Evolutionary conservation across 306 rosid species (phyloP).

Genomic region (Styphnolobium japonicum): DNA sequence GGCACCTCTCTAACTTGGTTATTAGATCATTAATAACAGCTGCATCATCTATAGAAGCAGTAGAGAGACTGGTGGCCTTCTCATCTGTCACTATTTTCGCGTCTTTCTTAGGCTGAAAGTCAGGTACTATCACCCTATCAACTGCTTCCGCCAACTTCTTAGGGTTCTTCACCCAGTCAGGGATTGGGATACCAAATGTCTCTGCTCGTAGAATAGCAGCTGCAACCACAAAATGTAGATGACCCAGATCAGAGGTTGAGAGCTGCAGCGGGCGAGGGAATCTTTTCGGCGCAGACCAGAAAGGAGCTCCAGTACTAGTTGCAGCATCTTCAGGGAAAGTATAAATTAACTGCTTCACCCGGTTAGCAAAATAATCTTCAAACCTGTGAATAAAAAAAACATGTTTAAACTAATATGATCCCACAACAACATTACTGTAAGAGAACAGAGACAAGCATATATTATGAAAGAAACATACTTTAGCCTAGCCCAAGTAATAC

Average conservation of each 20-base stretch:
- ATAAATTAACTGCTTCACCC: slow-evolving; percentile 81
- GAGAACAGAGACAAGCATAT: not conserved
- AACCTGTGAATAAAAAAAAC: slow-evolving; percentile 49
- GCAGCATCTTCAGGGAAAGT: slow-evolving; percentile 87
- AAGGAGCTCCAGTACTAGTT: slow-evolving; percentile 80
- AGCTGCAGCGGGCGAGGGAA: slow-evolving; percentile 77
- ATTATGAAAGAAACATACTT: slow-evolving; percentile 43
- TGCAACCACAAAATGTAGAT: slow-evolving; percentile 61
- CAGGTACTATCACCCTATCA: slow-evolving; percentile 66
- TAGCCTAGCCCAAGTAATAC: slow-evolving; percentile 78
- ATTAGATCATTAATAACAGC: slow-evolving; percentile 63
- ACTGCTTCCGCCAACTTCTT: slow-evolving; percentile 68
- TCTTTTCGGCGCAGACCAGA: slow-evolving; percentile 95
- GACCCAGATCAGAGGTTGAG: slow-evolving; percentile 58
- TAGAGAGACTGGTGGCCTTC: slow-evolving; percentile 64
- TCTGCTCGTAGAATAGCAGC: slow-evolving; percentile 74
- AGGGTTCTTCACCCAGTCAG: slow-evolving; percentile 71
- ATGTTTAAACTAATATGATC: not conserved
- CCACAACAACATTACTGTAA: not conserved
- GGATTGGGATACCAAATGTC: slow-evolving; percentile 75
- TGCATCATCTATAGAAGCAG: slow-evolving; percentile 74
- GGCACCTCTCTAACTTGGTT: slow-evolving; percentile 50
- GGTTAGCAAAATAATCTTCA: slow-evolving; percentile 76
- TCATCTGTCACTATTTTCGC: slow-evolving; percentile 81
- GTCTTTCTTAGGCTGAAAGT: slow-evolving; percentile 73